Base-by-base conservation (phyloP, 2,329 filamentous ascomycete species). In the Ceratocystis cacaofunesta region DNA sequence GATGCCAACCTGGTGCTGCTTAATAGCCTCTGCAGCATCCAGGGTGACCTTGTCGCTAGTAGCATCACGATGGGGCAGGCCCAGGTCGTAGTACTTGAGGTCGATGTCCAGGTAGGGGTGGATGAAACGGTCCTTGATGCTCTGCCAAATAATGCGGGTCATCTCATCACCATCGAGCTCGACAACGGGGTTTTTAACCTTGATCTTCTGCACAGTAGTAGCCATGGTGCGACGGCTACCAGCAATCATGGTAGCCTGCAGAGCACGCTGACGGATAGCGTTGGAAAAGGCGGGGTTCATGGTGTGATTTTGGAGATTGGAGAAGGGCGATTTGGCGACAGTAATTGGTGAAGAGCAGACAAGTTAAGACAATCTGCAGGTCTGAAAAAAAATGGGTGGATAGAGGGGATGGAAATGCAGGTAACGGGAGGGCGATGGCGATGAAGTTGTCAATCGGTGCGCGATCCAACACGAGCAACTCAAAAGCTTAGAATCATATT, bases 71-170 rank as follows among this genome's bases (percentile, higher is more conserved):
- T 96, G 95, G 75, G 90, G 86, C 69, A 97, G 85, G 68, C 94
- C 94, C 72, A 96, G 78, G 75, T 96, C 91, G 78, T 95, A 96
- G 84, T 96, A 96, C 82, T 99, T 97, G 74, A 99, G 86, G 78
- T 97, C 92, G 76, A 99, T 85, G 76, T 96, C 92, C 71, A 99
- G 87, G 80, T 94, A 96, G 66, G 92, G 92, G 79, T 87, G 82
- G 78, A 96, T 96, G 81, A 96, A 92, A 83, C 95, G 96, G 80
- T 97, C 89, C 84, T 96, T 96, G 84, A 99, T 99, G 77, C 89
- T 86, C 81, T 96, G 82, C 94, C 94, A 99, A 81, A 99, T 99
- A 76, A 99, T 92, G 73, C 94, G 84, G 72, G 94, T 99, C 94
- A 97, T 97, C 86, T 91, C 85, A 72, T 88, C 85, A 73, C 92